These are phyloP conservation scores for Cordyceps pruinosa DNA, from an alignment of 2,329 filamentous ascomycete species.

Conservation along the genomic window DNA sequence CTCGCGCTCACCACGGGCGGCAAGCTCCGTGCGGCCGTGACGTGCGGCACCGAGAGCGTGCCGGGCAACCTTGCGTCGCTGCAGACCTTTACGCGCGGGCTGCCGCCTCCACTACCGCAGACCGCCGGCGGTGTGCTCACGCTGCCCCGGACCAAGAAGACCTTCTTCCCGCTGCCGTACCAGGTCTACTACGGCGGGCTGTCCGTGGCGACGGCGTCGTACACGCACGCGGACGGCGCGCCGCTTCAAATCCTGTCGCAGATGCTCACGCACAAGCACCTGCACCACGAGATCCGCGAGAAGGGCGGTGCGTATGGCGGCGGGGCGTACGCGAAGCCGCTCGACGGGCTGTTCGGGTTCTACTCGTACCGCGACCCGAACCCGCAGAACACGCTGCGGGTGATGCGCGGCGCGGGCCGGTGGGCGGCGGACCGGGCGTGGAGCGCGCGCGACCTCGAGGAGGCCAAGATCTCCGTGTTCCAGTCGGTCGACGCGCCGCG, in stretches of 20 bases:
- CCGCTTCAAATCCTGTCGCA: conserved; percentile 84
- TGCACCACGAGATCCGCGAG: conserved; percentile 95
- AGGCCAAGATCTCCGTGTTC: conserved; percentile 93
- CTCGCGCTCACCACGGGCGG: conserved; percentile 66
- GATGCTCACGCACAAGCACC: conserved; percentile 88
- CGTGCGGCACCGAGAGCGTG: conserved; percentile 72
- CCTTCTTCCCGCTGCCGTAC: conserved; percentile 91
- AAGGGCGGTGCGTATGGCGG: conserved; percentile 96
- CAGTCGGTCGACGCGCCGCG: conserved; percentile 84
- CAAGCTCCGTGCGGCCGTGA: conserved; percentile 72
- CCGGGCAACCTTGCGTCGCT: conserved; percentile 64
- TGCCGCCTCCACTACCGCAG: conserved; percentile 32
- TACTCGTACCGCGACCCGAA: conserved; percentile 97
- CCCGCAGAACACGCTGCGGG: conserved; percentile 75
- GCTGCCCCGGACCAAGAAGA: conserved; percentile 53
- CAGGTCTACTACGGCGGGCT: conserved; percentile 93
- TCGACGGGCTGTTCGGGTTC: conserved; percentile 85
- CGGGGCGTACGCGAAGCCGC: conserved; percentile 71
- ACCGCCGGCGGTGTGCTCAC: conserved; percentile 26
- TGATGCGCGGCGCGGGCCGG: conserved; percentile 74
- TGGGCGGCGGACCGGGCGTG: conserved; percentile 80
- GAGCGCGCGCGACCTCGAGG: conserved; percentile 80
- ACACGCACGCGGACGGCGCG: conserved; percentile 67
- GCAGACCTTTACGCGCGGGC: conserved; percentile 55
- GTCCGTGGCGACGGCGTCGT: conserved; percentile 76